phyloP scores from a whole-genome alignment of 176 grass and related monocot genomes.

The Rhynchospora pubera region DNA sequence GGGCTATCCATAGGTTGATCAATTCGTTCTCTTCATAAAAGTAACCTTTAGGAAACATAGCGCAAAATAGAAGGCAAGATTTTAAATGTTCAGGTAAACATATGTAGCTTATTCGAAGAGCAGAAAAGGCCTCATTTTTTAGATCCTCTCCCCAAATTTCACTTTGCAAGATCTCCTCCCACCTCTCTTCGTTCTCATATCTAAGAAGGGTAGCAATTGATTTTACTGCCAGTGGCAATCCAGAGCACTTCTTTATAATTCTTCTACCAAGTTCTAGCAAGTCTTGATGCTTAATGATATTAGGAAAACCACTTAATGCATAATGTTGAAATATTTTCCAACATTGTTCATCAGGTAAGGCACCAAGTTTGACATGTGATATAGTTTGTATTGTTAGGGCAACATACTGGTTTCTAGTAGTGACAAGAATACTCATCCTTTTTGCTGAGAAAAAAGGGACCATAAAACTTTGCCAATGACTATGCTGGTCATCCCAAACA shows the following conservation, averaged over 20 bases:
- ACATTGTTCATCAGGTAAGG: background rate
- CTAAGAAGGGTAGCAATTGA: background rate
- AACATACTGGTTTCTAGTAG: background rate
- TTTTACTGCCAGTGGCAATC: conserved; percentile 7
- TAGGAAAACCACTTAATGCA: conserved; percentile 11
- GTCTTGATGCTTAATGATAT: background rate
- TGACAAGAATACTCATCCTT: background rate
- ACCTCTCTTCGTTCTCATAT: background rate
- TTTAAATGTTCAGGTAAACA: background rate
- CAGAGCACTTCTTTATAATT: background rate
- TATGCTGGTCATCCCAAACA: conserved; percentile 8
- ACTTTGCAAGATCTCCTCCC: conserved; percentile 11
- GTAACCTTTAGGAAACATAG: background rate
- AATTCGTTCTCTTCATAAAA: background rate
- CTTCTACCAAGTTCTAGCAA: background rate
- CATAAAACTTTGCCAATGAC: background rate
- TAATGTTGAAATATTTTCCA: background rate
- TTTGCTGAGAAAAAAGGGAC: background rate
- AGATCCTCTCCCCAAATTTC: background rate
- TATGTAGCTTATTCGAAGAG: conserved; percentile 2
- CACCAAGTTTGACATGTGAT: background rate
- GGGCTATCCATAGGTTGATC: conserved; percentile 11
- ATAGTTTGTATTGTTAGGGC: background rate
- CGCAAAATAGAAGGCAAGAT: conserved; percentile 4
- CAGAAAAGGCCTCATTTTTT: background rate